These are phyloP conservation scores for Gigaspora rosea DNA, from an alignment of 192 early-diverging fungal genomes.

Conservation along the genomic window DNA sequence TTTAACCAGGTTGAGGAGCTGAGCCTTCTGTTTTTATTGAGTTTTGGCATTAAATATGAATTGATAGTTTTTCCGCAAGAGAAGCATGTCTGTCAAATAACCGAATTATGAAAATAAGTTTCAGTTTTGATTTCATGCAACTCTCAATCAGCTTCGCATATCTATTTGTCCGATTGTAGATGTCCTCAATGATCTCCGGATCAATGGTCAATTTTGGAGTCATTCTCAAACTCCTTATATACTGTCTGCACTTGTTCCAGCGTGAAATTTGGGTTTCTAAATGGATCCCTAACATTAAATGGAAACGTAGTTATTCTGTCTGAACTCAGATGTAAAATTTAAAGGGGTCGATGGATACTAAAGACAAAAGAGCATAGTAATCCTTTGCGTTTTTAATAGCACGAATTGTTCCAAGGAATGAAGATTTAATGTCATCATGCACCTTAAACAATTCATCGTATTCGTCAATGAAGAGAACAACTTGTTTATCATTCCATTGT, in stretches of 20 bases:
- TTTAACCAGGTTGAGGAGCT: conserved; percentile 20
- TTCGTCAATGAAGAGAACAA: conserved; percentile 30
- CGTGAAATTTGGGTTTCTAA: conserved; percentile 25
- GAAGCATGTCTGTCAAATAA: conserved; percentile 20
- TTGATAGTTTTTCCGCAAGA: conserved; percentile 6
- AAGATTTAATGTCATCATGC: not conserved
- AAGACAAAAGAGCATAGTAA: not conserved
- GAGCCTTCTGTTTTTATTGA: not conserved
- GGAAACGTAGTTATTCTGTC: not conserved
- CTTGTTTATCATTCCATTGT: not conserved
- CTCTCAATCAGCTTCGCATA: conserved; percentile 26
- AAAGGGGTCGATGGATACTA: conserved; percentile 2
- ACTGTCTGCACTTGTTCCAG: conserved; percentile 15
- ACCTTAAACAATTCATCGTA: conserved; percentile 27
- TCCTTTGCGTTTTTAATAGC: conserved; percentile 19
- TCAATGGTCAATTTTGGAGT: conserved; percentile 23
- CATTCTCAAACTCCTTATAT: conserved; percentile 11
- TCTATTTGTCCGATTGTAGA: conserved; percentile 34
- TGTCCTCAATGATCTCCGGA: conserved; percentile 30
- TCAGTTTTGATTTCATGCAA: not conserved
- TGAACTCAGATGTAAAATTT: conserved; percentile 20
- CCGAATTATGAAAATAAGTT: not conserved
- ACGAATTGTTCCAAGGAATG: conserved; percentile 8
- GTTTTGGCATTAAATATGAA: not conserved
- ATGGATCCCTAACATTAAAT: conserved; percentile 19